Evolutionary conservation across 177 flowering plant species (phyloP), one percentile per base, ranked within the genome.

Genomic region (Telopea speciosissima): DNA sequence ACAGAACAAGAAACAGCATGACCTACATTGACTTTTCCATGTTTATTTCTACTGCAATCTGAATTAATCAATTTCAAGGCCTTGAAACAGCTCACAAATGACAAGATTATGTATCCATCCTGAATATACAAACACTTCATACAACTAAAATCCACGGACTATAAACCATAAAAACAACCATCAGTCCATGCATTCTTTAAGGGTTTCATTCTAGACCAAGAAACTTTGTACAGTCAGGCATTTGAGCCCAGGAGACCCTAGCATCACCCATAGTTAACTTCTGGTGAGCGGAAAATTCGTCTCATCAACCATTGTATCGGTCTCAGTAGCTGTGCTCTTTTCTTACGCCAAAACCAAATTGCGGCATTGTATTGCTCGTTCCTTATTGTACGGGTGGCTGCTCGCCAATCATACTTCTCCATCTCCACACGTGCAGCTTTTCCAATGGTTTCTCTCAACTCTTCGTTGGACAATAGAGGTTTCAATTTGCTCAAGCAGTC

Each of bases 291-390:
- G 77, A 84, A 84, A 26, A 89, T 60, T 19, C 79, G 75, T 59
- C 79, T 80, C 10, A 78, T 69, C 65, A 90, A 68, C 96, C 97
- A 89, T 49, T 89, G 91, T 0, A 95, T 1, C n/a, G 97, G 97
- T 66, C 86, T 73, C 70, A 86, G 65, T 4, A 88, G 69, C 69
- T 86, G 83, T 3, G 88, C 90, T 76, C 90, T 87, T 83, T 89
- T 85, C 87, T 89, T 91, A 75, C 88, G 76, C 99, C 97, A 95
- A 77, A 95, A 95, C 97, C 97, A 92, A 67, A 92, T 95, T 44
- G 99, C 99, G 62, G 97, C 97, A 75, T 84, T 85, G 77, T 95
- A 95, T 33, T 95, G 91, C 72, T 95, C 96, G 13, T 95, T 91
- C 56, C 97, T 82, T 10, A 95, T 95, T 77, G 67, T 87, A 68